phyloP scores from a whole-genome alignment of 108 stramenopile genomes.

The Schizochytrium sp. region DNA sequence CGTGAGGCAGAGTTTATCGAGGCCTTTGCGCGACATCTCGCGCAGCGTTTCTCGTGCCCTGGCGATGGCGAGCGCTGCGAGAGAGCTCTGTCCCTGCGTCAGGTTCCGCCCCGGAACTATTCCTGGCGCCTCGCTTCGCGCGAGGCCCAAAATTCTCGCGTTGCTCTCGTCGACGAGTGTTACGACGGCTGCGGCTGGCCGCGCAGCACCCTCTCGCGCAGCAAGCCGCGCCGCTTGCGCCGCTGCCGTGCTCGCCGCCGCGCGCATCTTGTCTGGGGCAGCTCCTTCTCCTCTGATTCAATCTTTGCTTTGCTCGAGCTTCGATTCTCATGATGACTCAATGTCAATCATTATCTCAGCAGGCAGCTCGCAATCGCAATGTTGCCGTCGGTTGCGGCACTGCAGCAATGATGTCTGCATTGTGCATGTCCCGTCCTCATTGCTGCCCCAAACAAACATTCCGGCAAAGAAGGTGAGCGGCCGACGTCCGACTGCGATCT shows the following conservation, averaged over 20 bases:
- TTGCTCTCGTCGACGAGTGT: neutral
- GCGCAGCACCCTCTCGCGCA: neutral
- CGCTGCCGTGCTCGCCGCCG: neutral
- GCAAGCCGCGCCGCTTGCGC: neutral
- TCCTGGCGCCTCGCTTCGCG: neutral
- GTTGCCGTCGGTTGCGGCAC: too few relatives aligned
- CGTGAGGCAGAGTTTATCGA: neutral
- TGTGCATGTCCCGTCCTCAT: too few relatives aligned
- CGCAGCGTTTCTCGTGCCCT: neutral
- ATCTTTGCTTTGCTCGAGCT: too few relatives aligned
- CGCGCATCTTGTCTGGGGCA: neutral
- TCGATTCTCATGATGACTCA: too few relatives aligned
- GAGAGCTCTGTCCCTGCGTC: neutral
- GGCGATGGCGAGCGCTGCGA: neutral
- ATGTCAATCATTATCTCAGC: too few relatives aligned
- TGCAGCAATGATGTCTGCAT: too few relatives aligned
- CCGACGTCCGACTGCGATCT: too few relatives aligned
- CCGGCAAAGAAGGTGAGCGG: too few relatives aligned
- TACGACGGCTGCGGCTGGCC: neutral
- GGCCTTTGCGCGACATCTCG: neutral
- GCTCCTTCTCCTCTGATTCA: neutral
- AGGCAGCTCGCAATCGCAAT: too few relatives aligned
- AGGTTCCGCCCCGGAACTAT: neutral
- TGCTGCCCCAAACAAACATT: too few relatives aligned
- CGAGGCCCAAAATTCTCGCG: neutral